phyloP scores from a whole-genome alignment of 2,329 filamentous ascomycete species.

The Trichoderma lentiforme region DNA sequence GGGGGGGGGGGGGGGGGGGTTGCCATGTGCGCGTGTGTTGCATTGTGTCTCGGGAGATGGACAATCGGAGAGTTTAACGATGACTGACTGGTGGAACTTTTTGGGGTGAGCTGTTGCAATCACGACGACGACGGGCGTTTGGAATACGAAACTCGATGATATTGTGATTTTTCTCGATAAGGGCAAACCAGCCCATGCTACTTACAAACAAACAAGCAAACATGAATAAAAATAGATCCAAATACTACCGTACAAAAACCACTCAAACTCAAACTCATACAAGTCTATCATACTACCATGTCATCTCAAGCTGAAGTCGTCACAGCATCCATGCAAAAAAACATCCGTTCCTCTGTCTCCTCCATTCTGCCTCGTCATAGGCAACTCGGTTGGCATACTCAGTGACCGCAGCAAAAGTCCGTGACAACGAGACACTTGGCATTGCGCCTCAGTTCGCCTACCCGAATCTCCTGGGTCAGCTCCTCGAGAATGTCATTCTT shows the following conservation, averaged over 20 bases:
- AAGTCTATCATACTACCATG: background rate
- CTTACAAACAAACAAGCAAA: background rate
- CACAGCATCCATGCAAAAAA: background rate
- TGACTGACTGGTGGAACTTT: background rate
- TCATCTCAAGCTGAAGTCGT: background rate
- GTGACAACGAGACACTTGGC: conserved; percentile 26
- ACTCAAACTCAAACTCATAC: background rate
- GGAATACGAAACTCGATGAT: background rate
- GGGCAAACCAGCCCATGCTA: background rate
- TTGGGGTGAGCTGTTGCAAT: background rate
- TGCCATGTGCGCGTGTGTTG: background rate
- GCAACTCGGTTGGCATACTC: conserved; percentile 2
- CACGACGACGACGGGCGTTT: background rate
- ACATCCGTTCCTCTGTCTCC: background rate
- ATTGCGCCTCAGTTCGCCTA: conserved; percentile 24
- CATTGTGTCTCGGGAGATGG: background rate
- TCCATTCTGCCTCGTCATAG: background rate
- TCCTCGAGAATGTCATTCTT: conserved; percentile 24
- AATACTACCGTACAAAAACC: background rate
- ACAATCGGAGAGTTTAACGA: background rate
- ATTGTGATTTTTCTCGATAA: background rate
- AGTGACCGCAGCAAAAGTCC: conserved; percentile 24
- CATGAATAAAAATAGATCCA: background rate
- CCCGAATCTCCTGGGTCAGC: conserved; percentile 23
- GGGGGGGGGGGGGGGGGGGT: background rate